These are phyloP conservation scores for Pseudocercospora crystallina DNA, from an alignment of 2,329 filamentous ascomycete species.

Conservation along the genomic window DNA sequence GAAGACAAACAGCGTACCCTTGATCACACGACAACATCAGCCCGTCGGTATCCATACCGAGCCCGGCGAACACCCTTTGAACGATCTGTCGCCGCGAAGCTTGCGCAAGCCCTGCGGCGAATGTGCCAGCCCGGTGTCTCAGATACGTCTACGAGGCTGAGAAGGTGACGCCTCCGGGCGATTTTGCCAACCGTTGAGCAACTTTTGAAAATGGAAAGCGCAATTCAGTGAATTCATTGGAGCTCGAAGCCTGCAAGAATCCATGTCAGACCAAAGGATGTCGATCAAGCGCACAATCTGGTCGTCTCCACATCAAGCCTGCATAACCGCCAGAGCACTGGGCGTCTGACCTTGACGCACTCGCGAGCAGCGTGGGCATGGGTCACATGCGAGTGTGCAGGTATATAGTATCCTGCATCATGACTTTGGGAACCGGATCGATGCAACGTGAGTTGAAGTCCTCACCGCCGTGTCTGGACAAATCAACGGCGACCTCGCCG, in stretches of 20 bases:
- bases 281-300: constrained; percentile 10
- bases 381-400: constrained; percentile 18
- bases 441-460: constrained; percentile 3
- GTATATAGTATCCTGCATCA: constrained; percentile 19
- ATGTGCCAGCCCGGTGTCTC: constrained; percentile 16
- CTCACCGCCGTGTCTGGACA: constrained; percentile 15
- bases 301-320: constrained; percentile 7
- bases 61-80: constrained; percentile 9
- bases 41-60: constrained; percentile 17
- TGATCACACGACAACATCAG: constrained; percentile 23
- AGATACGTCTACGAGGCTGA: constrained; percentile 16
- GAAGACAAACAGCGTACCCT: constrained; percentile 9
- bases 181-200: constrained; percentile 2
- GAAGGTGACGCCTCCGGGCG: constrained; percentile 14
- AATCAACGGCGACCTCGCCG: constrained; percentile 2
- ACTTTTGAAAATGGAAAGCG: not conserved
- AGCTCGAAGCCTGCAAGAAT: not conserved
- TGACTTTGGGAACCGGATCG: constrained; percentile 12
- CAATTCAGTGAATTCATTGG: constrained; percentile 1
- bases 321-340: constrained; percentile 2
- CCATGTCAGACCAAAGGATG: constrained; percentile 8
- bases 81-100: constrained; percentile 1
- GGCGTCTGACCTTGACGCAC: constrained; percentile 1
- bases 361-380: not conserved
- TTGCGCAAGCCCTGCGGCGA: constrained; percentile 9